These are phyloP conservation scores for Chrysosporium keratinophilum DNA, from an alignment of 2,329 filamentous ascomycete species.

Conservation along the genomic window DNA sequence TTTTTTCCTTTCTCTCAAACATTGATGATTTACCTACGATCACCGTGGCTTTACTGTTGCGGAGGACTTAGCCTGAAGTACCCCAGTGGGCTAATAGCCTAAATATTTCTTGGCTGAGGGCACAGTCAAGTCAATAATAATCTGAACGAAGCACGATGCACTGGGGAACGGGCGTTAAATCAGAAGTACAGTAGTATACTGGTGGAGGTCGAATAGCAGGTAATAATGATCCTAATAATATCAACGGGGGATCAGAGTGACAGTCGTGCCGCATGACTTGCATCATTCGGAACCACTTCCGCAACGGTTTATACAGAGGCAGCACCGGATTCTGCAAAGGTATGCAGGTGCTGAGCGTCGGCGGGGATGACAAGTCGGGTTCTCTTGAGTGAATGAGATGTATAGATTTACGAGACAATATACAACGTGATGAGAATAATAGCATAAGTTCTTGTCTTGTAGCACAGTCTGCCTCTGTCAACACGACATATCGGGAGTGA, in stretches of 20 bases:
- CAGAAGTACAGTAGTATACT: background rate
- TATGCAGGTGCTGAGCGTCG: conserved; percentile 1
- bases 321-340: conserved; percentile 2
- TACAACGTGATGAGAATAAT: conserved; percentile 6
- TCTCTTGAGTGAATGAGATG: background rate
- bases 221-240: background rate
- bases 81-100: background rate
- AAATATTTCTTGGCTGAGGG: background rate
- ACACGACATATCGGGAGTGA: background rate
- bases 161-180: background rate
- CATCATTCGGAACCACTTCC: background rate
- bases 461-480: background rate
- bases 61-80: background rate
- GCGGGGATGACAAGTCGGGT: background rate
- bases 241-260: background rate
- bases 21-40: background rate
- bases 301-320: background rate
- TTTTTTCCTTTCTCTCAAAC: background rate
- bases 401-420: background rate
- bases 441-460: conserved; percentile 1
- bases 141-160: background rate
- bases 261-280: conserved; percentile 6
- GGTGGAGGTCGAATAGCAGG: background rate
- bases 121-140: background rate
- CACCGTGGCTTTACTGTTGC: background rate